These are phyloP conservation scores for Petrea volubilis DNA, from an alignment of 257 asterid genomes.

Conservation along the genomic window DNA sequence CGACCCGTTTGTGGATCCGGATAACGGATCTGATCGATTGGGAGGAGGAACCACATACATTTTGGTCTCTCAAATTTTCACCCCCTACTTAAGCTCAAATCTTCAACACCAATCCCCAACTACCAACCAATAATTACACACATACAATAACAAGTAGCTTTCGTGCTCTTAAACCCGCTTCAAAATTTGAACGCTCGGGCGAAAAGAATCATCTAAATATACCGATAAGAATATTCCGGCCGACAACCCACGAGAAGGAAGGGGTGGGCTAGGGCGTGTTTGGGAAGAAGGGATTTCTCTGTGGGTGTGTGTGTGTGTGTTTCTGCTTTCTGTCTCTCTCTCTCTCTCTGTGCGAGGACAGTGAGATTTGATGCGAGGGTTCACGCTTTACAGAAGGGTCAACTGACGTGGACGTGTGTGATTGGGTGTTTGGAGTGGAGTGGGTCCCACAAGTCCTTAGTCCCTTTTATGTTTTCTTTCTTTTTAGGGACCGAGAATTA, in stretches of 20 bases:
- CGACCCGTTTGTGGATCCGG: constrained; percentile 69
- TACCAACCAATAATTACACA: constrained; percentile 16
- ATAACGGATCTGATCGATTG: constrained; percentile 66
- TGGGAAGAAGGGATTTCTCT: constrained; percentile 35
- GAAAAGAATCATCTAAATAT: constrained; percentile 3
- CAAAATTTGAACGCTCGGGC: constrained; percentile 24
- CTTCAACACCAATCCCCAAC: constrained; percentile 28
- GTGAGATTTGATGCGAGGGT: constrained; percentile 42
- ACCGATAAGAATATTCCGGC: constrained; percentile 40
- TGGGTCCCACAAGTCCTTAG: constrained; percentile 34
- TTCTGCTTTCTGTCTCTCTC: too few species aligned
- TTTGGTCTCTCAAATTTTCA: constrained; percentile 21
- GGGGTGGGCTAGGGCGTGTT: constrained; percentile 37
- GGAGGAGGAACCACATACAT: constrained; percentile 94
- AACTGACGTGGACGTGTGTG: constrained; percentile 32
- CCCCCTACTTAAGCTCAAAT: constrained; percentile 35
- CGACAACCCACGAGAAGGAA: constrained; percentile 52
- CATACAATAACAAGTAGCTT: constrained; percentile 4
- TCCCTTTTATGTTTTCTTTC: constrained; percentile 10
- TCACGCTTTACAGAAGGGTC: constrained; percentile 60
- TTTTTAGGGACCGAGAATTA: neutral
- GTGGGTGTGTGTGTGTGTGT: neutral
- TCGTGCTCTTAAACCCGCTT: neutral
- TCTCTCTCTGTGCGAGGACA: constrained; percentile 24
- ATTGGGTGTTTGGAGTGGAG: constrained; percentile 24